Evolutionary conservation across 345 rosid genomes (phyloP).

Genomic region (Bruguiera sexangula): DNA sequence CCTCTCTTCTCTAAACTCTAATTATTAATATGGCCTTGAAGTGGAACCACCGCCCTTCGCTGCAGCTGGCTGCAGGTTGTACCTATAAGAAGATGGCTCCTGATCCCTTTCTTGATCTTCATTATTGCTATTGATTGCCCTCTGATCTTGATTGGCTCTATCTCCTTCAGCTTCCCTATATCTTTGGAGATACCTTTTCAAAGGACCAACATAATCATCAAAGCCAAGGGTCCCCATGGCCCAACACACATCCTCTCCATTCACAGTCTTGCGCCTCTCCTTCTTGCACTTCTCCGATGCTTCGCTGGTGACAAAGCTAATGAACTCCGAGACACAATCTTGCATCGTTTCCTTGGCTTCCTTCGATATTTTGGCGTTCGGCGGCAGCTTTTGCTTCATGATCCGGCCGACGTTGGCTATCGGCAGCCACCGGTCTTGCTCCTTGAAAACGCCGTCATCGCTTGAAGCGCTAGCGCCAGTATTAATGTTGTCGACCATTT

Average conservation of each 20-base stretch:
- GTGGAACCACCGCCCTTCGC: neutral
- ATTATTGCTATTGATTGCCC: neutral
- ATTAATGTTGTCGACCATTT: conserved; percentile 28
- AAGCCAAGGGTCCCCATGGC: conserved; percentile 20
- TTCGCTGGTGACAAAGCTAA: conserved; percentile 21
- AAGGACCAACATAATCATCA: conserved; percentile 13
- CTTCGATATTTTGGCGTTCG: conserved; percentile 19
- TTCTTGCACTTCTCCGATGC: conserved; percentile 18
- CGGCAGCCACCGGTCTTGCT: conserved; percentile 17
- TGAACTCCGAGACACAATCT: conserved; percentile 23
- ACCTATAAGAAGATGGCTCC: neutral
- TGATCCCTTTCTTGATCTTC: neutral
- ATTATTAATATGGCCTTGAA: neutral
- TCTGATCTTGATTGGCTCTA: conserved; percentile 5
- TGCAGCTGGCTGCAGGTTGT: neutral
- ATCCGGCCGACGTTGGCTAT: conserved; percentile 23
- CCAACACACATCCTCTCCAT: conserved; percentile 20
- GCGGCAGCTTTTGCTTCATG: conserved; percentile 19
- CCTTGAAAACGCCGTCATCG: conserved; percentile 26
- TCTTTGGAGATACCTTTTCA: conserved; percentile 12
- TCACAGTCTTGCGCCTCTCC: conserved; percentile 17
- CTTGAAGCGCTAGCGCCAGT: conserved; percentile 17
- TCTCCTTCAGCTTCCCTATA: conserved; percentile 16
- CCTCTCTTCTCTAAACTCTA: neutral
- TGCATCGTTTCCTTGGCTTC: conserved; percentile 23